A percentile compares a stretch with the other conserved stretches of the same genome.
Conservation (phyloP, 768 basidiomycete species). For the Steccherinum ochraceum region DNA sequence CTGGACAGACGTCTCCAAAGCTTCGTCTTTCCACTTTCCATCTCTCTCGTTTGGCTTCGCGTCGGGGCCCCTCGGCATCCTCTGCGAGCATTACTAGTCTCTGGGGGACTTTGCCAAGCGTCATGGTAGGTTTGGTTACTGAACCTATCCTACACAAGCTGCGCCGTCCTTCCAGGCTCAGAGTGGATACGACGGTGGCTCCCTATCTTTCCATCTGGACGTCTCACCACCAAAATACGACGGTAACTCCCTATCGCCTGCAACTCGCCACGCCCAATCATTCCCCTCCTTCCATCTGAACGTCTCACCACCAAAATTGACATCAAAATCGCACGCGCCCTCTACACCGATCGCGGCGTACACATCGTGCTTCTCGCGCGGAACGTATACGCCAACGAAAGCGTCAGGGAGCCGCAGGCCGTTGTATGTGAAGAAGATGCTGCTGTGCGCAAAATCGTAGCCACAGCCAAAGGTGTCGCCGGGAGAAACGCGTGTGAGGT, state of each 20-base stretch:
- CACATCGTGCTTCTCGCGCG: conserved; percentile 44
- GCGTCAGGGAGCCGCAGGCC: conserved; percentile 49
- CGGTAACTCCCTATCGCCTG: conserved; percentile 45
- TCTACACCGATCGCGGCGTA: conserved; percentile 61
- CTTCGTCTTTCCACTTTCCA: no score
- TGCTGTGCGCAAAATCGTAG: conserved; percentile 46
- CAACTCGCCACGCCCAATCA: conserved; percentile 59
- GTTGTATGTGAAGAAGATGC: conserved; percentile 62
- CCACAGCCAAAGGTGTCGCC: conserved; percentile 61
- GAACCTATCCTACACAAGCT: no score
- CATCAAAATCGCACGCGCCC: conserved; percentile 45
- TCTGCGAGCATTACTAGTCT: no score
- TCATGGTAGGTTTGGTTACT: no score
- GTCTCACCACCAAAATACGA: conserved; percentile 48
- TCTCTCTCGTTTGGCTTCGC: no score
- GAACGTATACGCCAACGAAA: conserved; percentile 54
- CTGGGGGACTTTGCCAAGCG: no score
- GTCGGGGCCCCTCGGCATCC: no score
- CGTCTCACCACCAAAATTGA: conserved; percentile 59
- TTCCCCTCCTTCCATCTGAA: conserved; percentile 63
- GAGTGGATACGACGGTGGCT: conserved; percentile 31
- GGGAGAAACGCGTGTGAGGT: conserved; percentile 19
- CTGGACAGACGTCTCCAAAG: no score
- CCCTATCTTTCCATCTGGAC: conserved; percentile 55
- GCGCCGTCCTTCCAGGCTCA: no score